Percentiles rank a stretch among this genome's conserved stretches.
Evolutionary conservation across 768 basidiomycete species (phyloP).

Genomic region (Vishniacozyma victoriae): DNA sequence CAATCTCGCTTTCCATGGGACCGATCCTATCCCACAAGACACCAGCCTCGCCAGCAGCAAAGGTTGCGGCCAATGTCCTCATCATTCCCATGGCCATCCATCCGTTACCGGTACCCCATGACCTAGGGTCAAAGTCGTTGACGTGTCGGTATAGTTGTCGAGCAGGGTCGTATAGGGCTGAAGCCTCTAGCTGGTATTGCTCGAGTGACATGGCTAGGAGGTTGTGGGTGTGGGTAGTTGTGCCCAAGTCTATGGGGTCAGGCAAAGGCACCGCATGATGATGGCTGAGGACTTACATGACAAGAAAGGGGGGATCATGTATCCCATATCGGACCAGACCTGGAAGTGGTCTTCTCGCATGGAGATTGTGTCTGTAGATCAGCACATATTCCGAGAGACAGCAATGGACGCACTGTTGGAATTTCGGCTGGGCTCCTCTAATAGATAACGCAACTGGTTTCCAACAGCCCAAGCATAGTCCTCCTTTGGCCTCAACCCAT

Average conservation of each 20-base stretch:
- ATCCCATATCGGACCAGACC: slow-evolving; percentile 17
- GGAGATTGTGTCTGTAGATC: slow-evolving; percentile 9
- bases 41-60: neutral
- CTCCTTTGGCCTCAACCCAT: neutral
- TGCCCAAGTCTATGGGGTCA: slow-evolving; percentile 2
- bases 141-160: slow-evolving; percentile 9
- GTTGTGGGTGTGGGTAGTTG: neutral
- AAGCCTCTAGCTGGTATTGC: slow-evolving; percentile 6
- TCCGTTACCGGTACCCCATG: slow-evolving; percentile 18
- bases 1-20: neutral
- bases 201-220: neutral
- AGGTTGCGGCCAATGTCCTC: slow-evolving; percentile 1
- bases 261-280: neutral
- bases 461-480: slow-evolving; percentile 22
- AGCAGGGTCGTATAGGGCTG: slow-evolving; percentile 4
- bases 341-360: slow-evolving; percentile 12
- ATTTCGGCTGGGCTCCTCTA: neutral
- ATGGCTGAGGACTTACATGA: slow-evolving; percentile 4
- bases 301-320: slow-evolving; percentile 15
- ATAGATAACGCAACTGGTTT: slow-evolving; percentile 10
- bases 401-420: neutral
- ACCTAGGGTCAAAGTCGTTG: slow-evolving; percentile 3
- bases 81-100: slow-evolving; percentile 12
- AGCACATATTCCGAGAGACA: neutral
- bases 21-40: neutral